A percentile compares a stretch with the other conserved stretches of the same genome.
These are phyloP conservation scores for Capronia americana DNA, from an alignment of 2,329 filamentous ascomycete species.

Conservation along the genomic window DNA sequence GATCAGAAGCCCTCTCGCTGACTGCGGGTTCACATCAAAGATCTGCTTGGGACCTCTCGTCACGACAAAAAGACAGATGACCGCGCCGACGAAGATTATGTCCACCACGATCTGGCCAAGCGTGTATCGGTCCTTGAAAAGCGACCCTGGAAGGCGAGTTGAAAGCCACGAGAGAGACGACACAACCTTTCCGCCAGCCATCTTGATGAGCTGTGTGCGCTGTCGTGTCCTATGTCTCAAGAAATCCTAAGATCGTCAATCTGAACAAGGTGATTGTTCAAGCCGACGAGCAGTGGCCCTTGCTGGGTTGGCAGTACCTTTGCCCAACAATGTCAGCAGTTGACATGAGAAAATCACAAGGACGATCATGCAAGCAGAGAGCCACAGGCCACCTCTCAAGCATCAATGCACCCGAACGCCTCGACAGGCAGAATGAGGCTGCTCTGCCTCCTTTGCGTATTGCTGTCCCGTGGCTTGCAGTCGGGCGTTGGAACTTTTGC, in stretches of 20 bases:
- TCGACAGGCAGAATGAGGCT: background rate
- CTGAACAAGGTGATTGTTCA: background rate
- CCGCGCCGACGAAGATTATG: background rate
- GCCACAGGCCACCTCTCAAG: background rate
- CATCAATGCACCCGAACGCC: background rate
- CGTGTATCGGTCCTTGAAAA: background rate
- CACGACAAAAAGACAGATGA: background rate
- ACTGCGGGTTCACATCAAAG: background rate
- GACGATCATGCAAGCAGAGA: too few species aligned
- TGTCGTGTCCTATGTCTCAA: background rate
- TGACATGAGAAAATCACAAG: too few species aligned
- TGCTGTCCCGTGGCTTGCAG: background rate
- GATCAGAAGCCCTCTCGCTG: background rate
- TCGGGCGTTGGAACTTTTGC: conserved; percentile 1
- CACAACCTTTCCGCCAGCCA: background rate
- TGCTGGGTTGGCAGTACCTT: background rate
- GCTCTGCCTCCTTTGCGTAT: background rate
- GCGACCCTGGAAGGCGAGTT: background rate
- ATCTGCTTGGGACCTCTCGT: background rate
- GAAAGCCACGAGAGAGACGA: conserved; percentile 3
- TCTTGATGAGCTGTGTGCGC: background rate
- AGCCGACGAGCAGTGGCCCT: background rate
- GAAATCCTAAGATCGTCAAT: background rate
- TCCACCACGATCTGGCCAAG: conserved; percentile 4
- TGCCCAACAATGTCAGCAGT: too few species aligned